A percentile compares a stretch with the other conserved stretches of the same genome.
Conservation (phyloP, 352 stramenopile genomes). For the Phytophthora aleatoria region DNA sequence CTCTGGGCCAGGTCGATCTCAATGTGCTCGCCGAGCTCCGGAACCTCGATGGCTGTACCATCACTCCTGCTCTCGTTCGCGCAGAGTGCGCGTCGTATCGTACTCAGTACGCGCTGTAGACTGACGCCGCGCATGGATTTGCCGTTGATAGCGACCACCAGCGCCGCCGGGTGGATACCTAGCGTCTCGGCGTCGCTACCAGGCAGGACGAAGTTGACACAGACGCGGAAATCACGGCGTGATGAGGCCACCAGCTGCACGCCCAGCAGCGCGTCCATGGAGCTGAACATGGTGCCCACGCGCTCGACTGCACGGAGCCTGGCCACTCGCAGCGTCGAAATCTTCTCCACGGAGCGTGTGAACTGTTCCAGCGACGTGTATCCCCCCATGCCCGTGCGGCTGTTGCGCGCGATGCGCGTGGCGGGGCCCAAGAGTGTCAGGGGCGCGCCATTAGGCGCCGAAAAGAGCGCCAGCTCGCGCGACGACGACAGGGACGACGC, state of each 20-base stretch:
- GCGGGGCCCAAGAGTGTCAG: constrained; percentile 10
- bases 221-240: constrained; percentile 63
- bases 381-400: constrained; percentile 10
- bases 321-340: constrained; percentile 52
- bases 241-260: constrained; percentile 64
- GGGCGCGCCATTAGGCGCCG: constrained; percentile 4
- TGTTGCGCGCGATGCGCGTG: constrained; percentile 22
- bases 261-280: constrained; percentile 55
- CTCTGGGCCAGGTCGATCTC: constrained; percentile 68
- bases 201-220: constrained; percentile 68
- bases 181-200: constrained; percentile 53
- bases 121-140: constrained; percentile 52
- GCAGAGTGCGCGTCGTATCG: constrained; percentile 43
- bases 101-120: constrained; percentile 53
- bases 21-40: constrained; percentile 33
- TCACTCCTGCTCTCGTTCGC: constrained; percentile 16
- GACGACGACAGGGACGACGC: constrained; percentile 37
- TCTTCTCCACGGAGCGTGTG: constrained; percentile 55
- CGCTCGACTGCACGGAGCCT: constrained; percentile 28
- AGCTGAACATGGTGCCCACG: constrained; percentile 51
- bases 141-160: constrained; percentile 67
- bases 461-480: constrained; percentile 32
- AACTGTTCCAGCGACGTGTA: constrained; percentile 42
- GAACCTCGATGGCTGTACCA: constrained; percentile 32
- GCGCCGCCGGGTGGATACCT: constrained; percentile 53